Conservation (phyloP, 257 asterid genomes). For the Gynochthodes officinalis region DNA sequence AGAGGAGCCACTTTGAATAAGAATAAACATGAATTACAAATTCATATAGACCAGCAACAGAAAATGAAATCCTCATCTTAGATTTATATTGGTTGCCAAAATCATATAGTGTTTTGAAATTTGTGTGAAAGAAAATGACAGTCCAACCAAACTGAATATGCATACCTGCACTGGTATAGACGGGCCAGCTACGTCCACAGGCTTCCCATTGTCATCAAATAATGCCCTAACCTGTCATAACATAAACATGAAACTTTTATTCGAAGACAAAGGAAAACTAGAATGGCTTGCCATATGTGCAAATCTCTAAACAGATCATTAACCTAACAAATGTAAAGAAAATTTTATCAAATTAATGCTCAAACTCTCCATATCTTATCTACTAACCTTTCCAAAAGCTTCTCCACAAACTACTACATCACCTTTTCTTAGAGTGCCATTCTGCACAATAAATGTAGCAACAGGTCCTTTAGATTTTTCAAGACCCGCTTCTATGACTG, state of each 20-base stretch:
- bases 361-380: conserved; percentile 18
- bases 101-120: neutral
- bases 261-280: conserved; percentile 8
- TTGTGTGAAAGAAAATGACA: neutral
- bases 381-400: conserved; percentile 96
- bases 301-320: neutral
- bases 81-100: neutral
- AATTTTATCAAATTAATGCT: neutral
- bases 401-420: conserved; percentile 86
- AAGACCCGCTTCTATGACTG: conserved; percentile 95
- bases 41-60: neutral
- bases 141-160: neutral
- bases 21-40: neutral
- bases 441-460: conserved; percentile 94
- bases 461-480: conserved; percentile 94
- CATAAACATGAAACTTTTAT: conserved; percentile 24
- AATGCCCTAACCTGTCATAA: conserved; percentile 80
- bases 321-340: conserved; percentile 3
- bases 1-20: neutral
- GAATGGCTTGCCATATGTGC: neutral
- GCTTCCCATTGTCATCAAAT: conserved; percentile 83
- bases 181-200: conserved; percentile 84
- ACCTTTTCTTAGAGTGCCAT: conserved; percentile 89
- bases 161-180: conserved; percentile 93
- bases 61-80: conserved; percentile 3